Base-by-base conservation (phyloP, 257 asterid species). In the Coffea canephora region DNA sequence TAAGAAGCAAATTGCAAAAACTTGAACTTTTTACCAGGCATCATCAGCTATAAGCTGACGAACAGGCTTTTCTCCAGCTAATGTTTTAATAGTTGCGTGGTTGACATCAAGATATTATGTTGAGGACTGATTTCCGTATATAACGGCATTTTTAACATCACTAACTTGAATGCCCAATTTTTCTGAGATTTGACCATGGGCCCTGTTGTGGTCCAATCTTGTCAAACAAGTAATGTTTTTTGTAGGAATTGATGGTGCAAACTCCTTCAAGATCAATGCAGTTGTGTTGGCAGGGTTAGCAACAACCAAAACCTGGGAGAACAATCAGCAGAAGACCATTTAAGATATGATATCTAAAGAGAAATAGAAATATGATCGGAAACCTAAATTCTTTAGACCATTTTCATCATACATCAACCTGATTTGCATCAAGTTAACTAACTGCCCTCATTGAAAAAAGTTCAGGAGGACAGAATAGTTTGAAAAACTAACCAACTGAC, bases 261-360 rank as follows among this genome's bases (percentile, higher is more conserved):
- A 94, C 79, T 94, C 98, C 89, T 94, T 94, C 83, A 94, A 76
- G 77, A 94, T 94, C 89, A 94, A 85, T 39, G 98, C 98, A 72
- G 92, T 94, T 85, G 98, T 94, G 87, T 94, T 94, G 83, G 98
- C 97, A 27, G 98, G 98, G 83, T 94, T 94, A 69, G 98, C 98
- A 84, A 94, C 98, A 31, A 94, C 98, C 96, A 94, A 85, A 85
- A 94, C 98, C 97, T 94, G 94, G 75, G 45, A 55, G 62, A 65
- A 31, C 4, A 76, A 27, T 61, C 14, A 45, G 23, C 52, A 69
- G 15, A 77, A 75, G 31, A 52, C 39, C 12, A 54, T 45, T 71
- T 57, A n/a, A 49, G 41, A 48, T 25, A 18, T 27, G 49, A 46
- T 13, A 45, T 45, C 1, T 13, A 43, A 46, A 15, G 65, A 11